These are phyloP conservation scores for Tolypocladium inflatum DNA, from an alignment of 2,329 filamentous ascomycete species.

Conservation along the genomic window DNA sequence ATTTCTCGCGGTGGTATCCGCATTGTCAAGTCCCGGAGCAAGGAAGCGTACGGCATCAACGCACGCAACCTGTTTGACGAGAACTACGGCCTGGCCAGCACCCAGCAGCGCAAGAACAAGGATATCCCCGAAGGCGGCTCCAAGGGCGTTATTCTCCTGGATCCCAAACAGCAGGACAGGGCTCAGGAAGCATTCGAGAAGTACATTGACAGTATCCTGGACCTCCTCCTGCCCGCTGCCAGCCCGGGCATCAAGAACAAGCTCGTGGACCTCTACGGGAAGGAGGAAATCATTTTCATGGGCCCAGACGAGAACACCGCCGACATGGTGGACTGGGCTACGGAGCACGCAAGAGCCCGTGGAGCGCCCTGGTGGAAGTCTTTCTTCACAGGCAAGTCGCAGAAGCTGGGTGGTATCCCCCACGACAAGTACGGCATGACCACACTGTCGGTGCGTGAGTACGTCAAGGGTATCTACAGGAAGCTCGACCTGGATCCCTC, in stretches of 20 bases:
- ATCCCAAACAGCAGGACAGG: constrained; percentile 90
- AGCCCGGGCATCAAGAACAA: constrained; percentile 98
- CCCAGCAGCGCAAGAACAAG: constrained; percentile 99
- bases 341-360: constrained; percentile 76
- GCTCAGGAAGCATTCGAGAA: constrained; percentile 92
- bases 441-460: constrained; percentile 90
- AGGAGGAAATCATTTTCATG: constrained; percentile 97
- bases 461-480: constrained; percentile 92
- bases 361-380: constrained; percentile 99
- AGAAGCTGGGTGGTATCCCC: constrained; percentile 89
- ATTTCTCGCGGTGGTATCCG: constrained; percentile 95
- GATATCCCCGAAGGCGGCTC: constrained; percentile 97
- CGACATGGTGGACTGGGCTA: constrained; percentile 97
- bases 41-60: constrained; percentile 94
- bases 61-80: constrained; percentile 94
- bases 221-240: constrained; percentile 78
- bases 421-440: constrained; percentile 98
- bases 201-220: constrained; percentile 97
- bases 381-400: constrained; percentile 98
- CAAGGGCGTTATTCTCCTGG: constrained; percentile 93
- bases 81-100: constrained; percentile 97
- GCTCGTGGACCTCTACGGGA: constrained; percentile 88
- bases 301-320: constrained; percentile 98
- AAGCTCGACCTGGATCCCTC: constrained; percentile 85
- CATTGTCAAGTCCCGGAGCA: constrained; percentile 95